A percentile compares a stretch with the other conserved stretches of the same genome.
Evolutionary conservation across 2,329 filamentous ascomycete species (phyloP).

Genomic region (Colletotrichum sp.): DNA sequence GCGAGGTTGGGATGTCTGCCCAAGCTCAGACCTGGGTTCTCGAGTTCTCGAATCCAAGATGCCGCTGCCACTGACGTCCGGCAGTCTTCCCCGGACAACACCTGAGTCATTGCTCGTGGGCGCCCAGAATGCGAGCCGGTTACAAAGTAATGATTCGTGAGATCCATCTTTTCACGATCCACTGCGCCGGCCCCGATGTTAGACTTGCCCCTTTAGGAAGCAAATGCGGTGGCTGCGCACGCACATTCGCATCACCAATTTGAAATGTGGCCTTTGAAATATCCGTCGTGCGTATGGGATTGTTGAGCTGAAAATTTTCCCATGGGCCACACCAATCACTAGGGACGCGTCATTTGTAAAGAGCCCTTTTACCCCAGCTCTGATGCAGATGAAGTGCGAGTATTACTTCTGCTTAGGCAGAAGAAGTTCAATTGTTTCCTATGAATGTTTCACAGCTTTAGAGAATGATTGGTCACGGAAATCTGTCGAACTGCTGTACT

Average conservation of each 20-base stretch:
- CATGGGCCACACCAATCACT: background rate
- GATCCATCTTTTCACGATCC: background rate
- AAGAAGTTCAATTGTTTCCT: background rate
- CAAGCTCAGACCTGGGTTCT: background rate
- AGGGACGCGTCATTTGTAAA: background rate
- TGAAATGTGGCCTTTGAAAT: background rate
- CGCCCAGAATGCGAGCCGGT: background rate
- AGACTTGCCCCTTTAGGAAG: background rate
- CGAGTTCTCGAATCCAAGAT: background rate
- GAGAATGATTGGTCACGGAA: background rate
- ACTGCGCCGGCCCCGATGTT: background rate
- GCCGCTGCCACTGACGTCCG: background rate
- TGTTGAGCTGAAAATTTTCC: background rate
- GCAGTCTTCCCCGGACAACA: background rate
- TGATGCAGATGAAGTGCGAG: background rate
- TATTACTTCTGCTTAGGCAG: background rate
- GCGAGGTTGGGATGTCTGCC: background rate
- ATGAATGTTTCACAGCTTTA: background rate
- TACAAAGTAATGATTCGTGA: background rate
- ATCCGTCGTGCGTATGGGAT: background rate
- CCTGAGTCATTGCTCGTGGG: background rate
- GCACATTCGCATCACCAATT: background rate
- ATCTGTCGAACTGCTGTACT: background rate
- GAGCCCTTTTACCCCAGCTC: background rate
- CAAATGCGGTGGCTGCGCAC: background rate